Percentiles rank a stretch among this genome's conserved stretches.
Conservation (phyloP, 2,329 filamentous ascomycete genomes). For the Colletotrichum sp. region DNA sequence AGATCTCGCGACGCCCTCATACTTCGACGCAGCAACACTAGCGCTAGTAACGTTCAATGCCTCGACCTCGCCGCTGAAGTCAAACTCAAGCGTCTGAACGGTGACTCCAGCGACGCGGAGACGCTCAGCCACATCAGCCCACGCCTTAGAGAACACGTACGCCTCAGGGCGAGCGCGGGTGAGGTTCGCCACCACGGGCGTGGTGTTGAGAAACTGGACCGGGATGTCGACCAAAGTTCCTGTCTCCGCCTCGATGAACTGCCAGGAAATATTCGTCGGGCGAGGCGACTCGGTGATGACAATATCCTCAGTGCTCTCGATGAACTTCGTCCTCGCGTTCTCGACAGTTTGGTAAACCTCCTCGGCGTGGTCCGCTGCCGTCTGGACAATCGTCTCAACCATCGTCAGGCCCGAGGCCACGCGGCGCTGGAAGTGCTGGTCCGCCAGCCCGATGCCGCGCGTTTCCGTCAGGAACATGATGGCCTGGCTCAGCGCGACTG, state of each 20-base stretch:
- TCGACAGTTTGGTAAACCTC: slow-evolving; percentile 30
- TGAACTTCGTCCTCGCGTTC: slow-evolving; percentile 29
- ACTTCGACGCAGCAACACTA: slow-evolving; percentile 24
- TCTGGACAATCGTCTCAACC: slow-evolving; percentile 31
- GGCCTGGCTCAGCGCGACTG: slow-evolving; percentile 32
- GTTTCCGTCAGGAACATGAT: slow-evolving; percentile 35
- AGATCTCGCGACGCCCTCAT: slow-evolving; percentile 30
- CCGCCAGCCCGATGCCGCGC: slow-evolving; percentile 32
- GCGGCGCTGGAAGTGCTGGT: slow-evolving; percentile 35
- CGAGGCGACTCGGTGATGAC: slow-evolving; percentile 31
- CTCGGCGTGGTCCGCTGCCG: slow-evolving; percentile 30
- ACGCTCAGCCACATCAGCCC: slow-evolving; percentile 31
- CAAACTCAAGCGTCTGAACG: slow-evolving; percentile 25
- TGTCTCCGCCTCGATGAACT: slow-evolving; percentile 30
- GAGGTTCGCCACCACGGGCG: slow-evolving; percentile 28
- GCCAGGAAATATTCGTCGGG: slow-evolving; percentile 24
- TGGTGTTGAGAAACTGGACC: slow-evolving; percentile 32
- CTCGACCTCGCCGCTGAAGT: slow-evolving; percentile 31
- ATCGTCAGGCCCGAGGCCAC: slow-evolving; percentile 31
- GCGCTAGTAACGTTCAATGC: slow-evolving; percentile 29
- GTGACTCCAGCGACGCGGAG: slow-evolving; percentile 28
- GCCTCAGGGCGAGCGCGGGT: slow-evolving; percentile 34
- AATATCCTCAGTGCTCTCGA: slow-evolving; percentile 29
- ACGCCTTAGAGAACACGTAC: slow-evolving; percentile 33
- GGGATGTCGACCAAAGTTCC: slow-evolving; percentile 31